Base-by-base conservation (phyloP, 2,329 filamentous ascomycete species). In the Exutisphaerella laricina region DNA sequence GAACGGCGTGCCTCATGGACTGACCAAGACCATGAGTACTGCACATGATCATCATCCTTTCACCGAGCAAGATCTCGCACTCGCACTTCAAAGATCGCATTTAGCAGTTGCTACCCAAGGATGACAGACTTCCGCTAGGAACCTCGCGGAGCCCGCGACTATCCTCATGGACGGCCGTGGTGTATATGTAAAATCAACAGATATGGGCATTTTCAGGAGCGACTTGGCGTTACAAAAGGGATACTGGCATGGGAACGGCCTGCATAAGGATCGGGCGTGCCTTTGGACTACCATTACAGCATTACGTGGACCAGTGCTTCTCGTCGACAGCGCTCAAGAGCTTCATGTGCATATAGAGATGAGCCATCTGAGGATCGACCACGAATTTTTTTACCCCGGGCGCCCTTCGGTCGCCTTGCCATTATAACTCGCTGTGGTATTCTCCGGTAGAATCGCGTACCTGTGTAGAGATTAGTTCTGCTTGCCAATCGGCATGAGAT, bases 51-150 rank as follows among this genome's bases (percentile, higher is more conserved):
- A 66, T 38, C 49, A 60, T 14, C 66, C 66, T 1, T 73, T 72
- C 49, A 63, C 68, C 2, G 60, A 67, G 18, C 66, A 70, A 38
- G 69, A 72, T 20, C 62, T 73, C 33, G 65, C 66, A 30, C 54
- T 66, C 6, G 70, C 70, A 0, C 53, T 72, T 39, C 59, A 67
- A 37, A 59, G 62, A 29, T 69, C 67, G 4, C 64, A 68, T 45
- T 48, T 66, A n/a, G 53, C 55, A 21, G 57, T 61, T 4, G 54
- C 61, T 4, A 33, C 41, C 10, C 41, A 39, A n/a, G 18, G 41
- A 8, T 39, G 21, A 39, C 5, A 33, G 5, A 34, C n/a, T 35
- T 8, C 20, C 33, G 18, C 9, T 6, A 16, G 7, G 13, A 16
- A 18, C 14, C 14, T n/a, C n/a, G n/a, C n/a, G n/a, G n/a, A n/a